These are phyloP conservation scores for Sugiyamaella marilandica DNA, from an alignment of 805 yeast genomes.

Conservation along the genomic window DNA sequence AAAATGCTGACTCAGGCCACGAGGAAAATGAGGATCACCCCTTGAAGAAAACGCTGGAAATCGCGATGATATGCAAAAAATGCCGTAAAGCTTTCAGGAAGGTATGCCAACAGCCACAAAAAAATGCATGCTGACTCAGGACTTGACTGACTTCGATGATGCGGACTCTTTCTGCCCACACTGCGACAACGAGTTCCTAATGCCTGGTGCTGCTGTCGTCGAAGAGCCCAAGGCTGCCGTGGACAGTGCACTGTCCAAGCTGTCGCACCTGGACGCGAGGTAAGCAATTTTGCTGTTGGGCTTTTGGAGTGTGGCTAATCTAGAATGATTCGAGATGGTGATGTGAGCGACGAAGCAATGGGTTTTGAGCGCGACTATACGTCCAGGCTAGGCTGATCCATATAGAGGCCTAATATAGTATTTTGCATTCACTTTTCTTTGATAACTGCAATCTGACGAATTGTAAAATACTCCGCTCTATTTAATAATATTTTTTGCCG, in stretches of 20 bases:
- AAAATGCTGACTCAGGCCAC: conserved; percentile 23
- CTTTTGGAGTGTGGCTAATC: conserved; percentile 11
- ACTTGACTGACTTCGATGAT: conserved; percentile 32
- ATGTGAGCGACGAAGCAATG: conserved; percentile 26
- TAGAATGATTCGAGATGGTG: conserved; percentile 31
- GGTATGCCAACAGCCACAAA: conserved; percentile 8
- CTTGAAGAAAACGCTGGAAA: conserved; percentile 29
- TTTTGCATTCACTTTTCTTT: too few relatives aligned
- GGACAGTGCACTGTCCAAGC: conserved; percentile 15
- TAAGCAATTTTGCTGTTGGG: conserved; percentile 5
- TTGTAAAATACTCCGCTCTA: too few relatives aligned
- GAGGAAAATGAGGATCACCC: conserved; percentile 29
- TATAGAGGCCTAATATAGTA: too few relatives aligned
- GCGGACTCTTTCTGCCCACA: conserved; percentile 34
- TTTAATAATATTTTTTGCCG: too few relatives aligned
- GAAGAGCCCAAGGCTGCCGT: conserved; percentile 10
- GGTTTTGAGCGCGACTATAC: conserved; percentile 25
- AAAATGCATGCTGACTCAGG: conserved; percentile 12
- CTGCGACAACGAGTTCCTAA: conserved; percentile 32
- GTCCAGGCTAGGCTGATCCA: conserved; percentile 20
- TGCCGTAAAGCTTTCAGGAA: conserved; percentile 33
- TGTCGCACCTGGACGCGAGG: conserved; percentile 19
- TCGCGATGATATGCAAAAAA: conserved; percentile 32
- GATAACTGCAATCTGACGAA: too few relatives aligned
- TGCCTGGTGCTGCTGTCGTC: conserved; percentile 20